Base-by-base conservation (phyloP, 768 basidiomycete genomes). In the Kwoniella dendrophila region DNA sequence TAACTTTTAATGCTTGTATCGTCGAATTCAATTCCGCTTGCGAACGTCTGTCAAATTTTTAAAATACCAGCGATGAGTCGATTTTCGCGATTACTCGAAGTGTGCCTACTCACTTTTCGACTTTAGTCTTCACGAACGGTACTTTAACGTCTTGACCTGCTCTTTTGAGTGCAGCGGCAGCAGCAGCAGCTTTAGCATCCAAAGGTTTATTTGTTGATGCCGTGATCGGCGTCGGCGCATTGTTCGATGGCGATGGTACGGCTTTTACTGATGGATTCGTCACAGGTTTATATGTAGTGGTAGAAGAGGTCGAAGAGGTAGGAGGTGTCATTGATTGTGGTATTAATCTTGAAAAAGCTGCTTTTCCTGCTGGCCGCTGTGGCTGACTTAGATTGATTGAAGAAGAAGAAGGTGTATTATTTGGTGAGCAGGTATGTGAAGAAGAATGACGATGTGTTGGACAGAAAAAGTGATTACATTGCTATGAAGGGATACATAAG, bases 121-220 rank as follows among this genome's bases (percentile, higher is more conserved):
- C 63, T 38, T 75, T 73, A 1, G 70, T 63, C 49, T 73, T 74
- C 48, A 75, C 73, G 22, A 77, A 72, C 12, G 72, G 70, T n/a
- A 71, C 74, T 50, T 75, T 71, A 43, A 71, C 71, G 67, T 69
- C 72, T 47, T 78, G 75, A 0, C 75, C 72, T 27, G 73, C 76
- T 24, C 77, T 59, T 53, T 67, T 69, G 36, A 77, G 52, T 10
- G 77, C 77, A 2, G 75, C 77, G 20, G 76, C 57, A 2, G 75
- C 77, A 26, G 77, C 77, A 10, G 74, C 77, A 34, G 71, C 71
- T 59, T 70, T 66, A 5, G 73, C 76, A 32, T 75, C 76, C 20
- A 77, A 38, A 12, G 68, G 52, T 41, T 33, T 47, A 41, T 29
- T 52, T 34, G 8, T 10, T 32, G 40, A 40, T 16, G 54, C 26